A percentile compares a stretch with the other conserved stretches of the same genome.
Conservation (phyloP, 768 basidiomycete species). For the Mycena galopus region DNA sequence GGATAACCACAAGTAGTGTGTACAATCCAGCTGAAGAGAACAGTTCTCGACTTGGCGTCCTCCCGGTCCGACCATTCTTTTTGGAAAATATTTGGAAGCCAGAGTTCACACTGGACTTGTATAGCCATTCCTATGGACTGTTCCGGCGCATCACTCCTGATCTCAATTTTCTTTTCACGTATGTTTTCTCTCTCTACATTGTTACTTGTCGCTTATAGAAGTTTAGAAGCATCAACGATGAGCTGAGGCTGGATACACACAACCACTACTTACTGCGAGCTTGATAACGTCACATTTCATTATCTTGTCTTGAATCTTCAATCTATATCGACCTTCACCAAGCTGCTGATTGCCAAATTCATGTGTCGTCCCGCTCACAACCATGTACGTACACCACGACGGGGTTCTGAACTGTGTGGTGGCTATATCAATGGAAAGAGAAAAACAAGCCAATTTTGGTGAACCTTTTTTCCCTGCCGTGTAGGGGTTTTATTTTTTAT, state of each 20-base stretch:
- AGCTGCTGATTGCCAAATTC: neutral
- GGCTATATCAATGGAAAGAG: constrained; percentile 1
- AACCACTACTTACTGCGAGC: constrained; percentile 4
- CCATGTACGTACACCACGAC: neutral
- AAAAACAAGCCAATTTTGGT: neutral
- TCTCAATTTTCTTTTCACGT: constrained; percentile 4
- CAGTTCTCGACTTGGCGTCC: neutral
- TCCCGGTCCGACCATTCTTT: neutral
- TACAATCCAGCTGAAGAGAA: neutral
- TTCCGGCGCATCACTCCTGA: neutral
- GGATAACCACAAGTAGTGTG: neutral
- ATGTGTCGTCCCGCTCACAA: neutral
- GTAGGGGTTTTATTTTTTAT: neutral
- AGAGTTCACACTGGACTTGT: neutral
- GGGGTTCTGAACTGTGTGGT: neutral
- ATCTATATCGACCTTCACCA: neutral
- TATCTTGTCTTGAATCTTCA: neutral
- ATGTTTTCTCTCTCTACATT: neutral
- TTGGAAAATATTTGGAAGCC: too few species aligned
- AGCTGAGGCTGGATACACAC: neutral
- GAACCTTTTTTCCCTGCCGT: neutral
- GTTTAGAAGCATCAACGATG: constrained; percentile 10
- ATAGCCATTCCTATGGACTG: neutral
- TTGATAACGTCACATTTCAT: neutral
- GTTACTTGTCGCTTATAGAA: neutral